A percentile compares a stretch with the other conserved stretches of the same genome.
Evolutionary conservation across 2,329 filamentous ascomycete species (phyloP).

Genomic region (Simplicillium aogashimaense): DNA sequence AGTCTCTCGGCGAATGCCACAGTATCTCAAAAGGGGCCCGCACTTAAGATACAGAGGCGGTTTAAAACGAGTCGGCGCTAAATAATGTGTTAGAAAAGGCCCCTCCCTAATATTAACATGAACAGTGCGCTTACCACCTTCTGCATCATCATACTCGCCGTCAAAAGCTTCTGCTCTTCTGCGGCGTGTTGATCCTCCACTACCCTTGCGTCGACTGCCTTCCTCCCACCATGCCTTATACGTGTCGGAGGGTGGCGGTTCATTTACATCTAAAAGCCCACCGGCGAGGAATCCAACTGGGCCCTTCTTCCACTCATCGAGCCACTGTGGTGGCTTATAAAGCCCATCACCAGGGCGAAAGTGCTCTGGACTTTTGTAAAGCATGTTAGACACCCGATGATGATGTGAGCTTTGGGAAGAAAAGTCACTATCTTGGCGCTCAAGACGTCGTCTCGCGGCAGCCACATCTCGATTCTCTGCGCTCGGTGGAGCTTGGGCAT

Average conservation of each 20-base stretch:
- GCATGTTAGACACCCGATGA: slow-evolving; percentile 29
- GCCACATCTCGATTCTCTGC: background rate
- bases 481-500: slow-evolving; percentile 10
- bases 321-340: slow-evolving; percentile 48
- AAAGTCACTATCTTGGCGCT: slow-evolving; percentile 20
- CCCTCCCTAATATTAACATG: slow-evolving; percentile 3
- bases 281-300: slow-evolving; percentile 51
- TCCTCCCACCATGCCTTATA: slow-evolving; percentile 71
- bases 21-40: slow-evolving; percentile 83
- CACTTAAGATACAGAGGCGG: slow-evolving; percentile 80
- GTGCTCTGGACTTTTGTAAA: slow-evolving; percentile 29
- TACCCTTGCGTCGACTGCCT: slow-evolving; percentile 34
- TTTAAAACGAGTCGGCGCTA: slow-evolving; percentile 62
- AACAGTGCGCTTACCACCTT: slow-evolving; percentile 39
- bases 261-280: slow-evolving; percentile 49
- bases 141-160: slow-evolving; percentile 55
- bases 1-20: slow-evolving; percentile 64
- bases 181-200: slow-evolving; percentile 34
- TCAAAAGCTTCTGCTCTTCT: slow-evolving; percentile 55
- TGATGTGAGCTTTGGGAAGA: slow-evolving; percentile 19
- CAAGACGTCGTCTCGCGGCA: slow-evolving; percentile 9
- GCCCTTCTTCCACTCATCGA: slow-evolving; percentile 67
- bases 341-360: slow-evolving; percentile 39
- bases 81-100: slow-evolving; percentile 7
- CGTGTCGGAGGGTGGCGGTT: slow-evolving; percentile 28